Evolutionary conservation across 202 grass and related monocot species (phyloP), one percentile per base, ranked within the genome.

Genomic region (Panicum hallii): DNA sequence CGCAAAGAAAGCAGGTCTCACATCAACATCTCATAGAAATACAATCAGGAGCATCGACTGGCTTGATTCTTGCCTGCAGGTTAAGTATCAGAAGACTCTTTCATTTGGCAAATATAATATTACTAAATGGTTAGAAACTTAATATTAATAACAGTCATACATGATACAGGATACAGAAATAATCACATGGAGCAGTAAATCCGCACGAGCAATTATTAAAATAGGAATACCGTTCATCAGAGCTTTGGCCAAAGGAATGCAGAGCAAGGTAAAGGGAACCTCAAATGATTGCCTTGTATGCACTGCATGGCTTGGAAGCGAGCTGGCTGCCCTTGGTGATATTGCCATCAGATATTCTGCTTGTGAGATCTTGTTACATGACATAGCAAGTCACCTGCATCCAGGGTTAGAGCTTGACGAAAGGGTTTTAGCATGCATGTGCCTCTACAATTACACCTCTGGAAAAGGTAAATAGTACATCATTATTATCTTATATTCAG

Each of bases 11-110:
- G 91, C 91, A 34, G 93, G 97, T 50, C 89, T 99, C 67, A 85
- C 87, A 72, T 92, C 87, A 74, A 85, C 74, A 81, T 81, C 23
- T 38, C 91, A 93, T 57, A 95, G 88, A 89, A 99, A 96, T 87
- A 91, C 93, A 90, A 89, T 99, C 82, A 87, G 88, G 76, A 92
- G 91, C 60, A 86, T 94, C 1, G 88, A 99, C 67, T 99, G 97
- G 97, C 72, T 91, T 72, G 91, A 99, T 84, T 71, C 90, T 84
- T 96, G 93, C 82, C 76, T 99, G 56, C 91, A 96, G 93, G 97
- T 99, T 68, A 81, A 86, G 57, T 87, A 84, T 42, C n/a, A 81
- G 81, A 63, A 81, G 9, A 67, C n/a, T 80, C 8, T 66, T 89
- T 84, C 32, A 54, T 72, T 84, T 86, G 26, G 42, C 61, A 64